phyloP scores from a whole-genome alignment of 2,329 filamentous ascomycete genomes.

The Aspergillus bombycis region DNA sequence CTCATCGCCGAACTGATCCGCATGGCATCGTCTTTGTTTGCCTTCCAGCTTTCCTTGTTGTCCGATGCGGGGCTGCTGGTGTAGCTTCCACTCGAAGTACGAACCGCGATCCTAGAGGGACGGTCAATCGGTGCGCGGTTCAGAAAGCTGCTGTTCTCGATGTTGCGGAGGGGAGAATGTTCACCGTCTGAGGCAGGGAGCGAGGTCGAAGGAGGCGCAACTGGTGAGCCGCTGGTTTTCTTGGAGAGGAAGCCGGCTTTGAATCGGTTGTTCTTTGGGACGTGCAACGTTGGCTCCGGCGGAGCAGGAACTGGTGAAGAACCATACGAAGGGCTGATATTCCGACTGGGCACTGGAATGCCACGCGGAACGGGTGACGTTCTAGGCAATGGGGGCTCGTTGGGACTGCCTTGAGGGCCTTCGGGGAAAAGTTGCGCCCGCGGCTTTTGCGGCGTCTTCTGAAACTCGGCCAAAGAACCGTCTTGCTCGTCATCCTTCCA shows the following conservation, averaged over 20 bases:
- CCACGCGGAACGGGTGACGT: conserved; percentile 54
- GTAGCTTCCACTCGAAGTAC: conserved; percentile 43
- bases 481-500: conserved; percentile 93
- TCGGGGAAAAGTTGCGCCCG: conserved; percentile 58
- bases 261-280: conserved; percentile 74
- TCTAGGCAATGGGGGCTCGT: conserved; percentile 52
- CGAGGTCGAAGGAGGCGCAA: conserved; percentile 60
- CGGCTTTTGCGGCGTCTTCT: conserved; percentile 79
- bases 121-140: conserved; percentile 51
- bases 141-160: conserved; percentile 53
- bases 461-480: conserved; percentile 84
- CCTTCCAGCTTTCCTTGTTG: conserved; percentile 52
- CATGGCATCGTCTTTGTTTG: conserved; percentile 54
- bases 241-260: conserved; percentile 84
- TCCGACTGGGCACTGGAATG: conserved; percentile 45
- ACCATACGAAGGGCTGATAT: conserved; percentile 45
- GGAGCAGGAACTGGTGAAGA: conserved; percentile 61
- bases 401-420: conserved; percentile 54
- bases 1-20: conserved; percentile 61
- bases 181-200: conserved; percentile 64
- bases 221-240: conserved; percentile 67
- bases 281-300: conserved; percentile 62
- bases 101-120: conserved; percentile 41
- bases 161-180: conserved; percentile 57
- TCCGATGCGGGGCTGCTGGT: conserved; percentile 47